phyloP scores from a whole-genome alignment of 2,329 filamentous ascomycete genomes.

The Elsinoe batatas region DNA sequence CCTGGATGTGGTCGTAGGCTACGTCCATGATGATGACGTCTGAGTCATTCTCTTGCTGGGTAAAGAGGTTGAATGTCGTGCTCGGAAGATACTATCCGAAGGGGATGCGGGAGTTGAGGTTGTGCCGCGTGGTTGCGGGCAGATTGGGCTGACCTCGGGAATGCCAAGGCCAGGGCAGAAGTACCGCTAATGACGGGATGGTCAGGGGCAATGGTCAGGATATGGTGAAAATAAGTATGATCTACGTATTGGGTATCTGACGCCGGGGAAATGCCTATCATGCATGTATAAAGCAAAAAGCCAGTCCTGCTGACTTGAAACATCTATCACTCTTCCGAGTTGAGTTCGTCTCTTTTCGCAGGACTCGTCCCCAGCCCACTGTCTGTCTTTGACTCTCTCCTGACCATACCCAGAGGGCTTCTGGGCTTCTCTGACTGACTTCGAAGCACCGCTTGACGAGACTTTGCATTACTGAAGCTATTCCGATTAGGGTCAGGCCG shows the following conservation, averaged over 20 bases:
- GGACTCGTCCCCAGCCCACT: constrained; percentile 14
- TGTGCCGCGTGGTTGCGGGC: neutral
- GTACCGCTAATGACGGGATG: neutral
- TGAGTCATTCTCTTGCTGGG: neutral
- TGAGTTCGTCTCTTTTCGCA: neutral
- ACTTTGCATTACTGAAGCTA: constrained; percentile 6
- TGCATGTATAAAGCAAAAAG: neutral
- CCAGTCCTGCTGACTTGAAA: neutral
- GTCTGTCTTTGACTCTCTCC: constrained; percentile 9
- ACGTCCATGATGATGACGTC: constrained; percentile 67
- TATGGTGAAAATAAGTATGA: neutral
- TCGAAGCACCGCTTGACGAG: constrained; percentile 7
- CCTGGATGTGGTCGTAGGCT: constrained; percentile 92
- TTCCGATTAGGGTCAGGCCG: neutral
- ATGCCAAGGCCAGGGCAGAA: neutral
- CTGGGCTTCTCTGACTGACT: constrained; percentile 12
- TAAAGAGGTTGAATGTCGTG: neutral
- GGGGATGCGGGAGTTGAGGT: neutral
- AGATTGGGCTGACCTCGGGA: neutral
- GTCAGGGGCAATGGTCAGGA: neutral
- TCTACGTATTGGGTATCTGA: neutral
- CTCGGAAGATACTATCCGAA: neutral
- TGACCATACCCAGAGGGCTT: constrained; percentile 14
- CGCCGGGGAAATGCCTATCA: constrained; percentile 5
- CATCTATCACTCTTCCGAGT: neutral